These are phyloP conservation scores for Hansenula sp. DNA, from an alignment of 1,139 yeast genomes.

Conservation along the genomic window DNA sequence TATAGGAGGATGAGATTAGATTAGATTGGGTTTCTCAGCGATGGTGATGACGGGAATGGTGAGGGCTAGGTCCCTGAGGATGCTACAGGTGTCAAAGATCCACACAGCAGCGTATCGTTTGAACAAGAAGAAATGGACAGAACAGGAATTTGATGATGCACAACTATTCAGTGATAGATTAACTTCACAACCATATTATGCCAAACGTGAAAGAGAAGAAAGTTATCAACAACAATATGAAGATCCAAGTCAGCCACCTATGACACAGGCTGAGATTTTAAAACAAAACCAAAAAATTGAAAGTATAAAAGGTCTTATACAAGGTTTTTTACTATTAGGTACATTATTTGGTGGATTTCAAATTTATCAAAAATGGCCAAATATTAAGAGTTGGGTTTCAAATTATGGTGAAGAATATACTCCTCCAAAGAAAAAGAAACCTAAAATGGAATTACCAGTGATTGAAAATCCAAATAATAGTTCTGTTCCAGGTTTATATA, in stretches of 20 bases:
- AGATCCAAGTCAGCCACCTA: conserved; percentile 4
- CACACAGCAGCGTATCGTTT: background rate
- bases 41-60: background rate
- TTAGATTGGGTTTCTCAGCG: no score
- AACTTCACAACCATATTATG: conserved; percentile 18
- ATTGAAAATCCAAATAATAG: conserved; percentile 28
- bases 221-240: conserved; percentile 11
- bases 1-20: no score
- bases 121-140: background rate
- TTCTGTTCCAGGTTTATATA: conserved; percentile 45
- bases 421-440: conserved; percentile 13
- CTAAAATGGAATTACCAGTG: conserved; percentile 20
- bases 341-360: conserved; percentile 1
- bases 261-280: background rate
- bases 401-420: background rate
- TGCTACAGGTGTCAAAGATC: background rate
- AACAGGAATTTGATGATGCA: conserved; percentile 26
- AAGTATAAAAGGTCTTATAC: conserved; percentile 1
- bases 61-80: background rate
- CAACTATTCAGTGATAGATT: conserved; percentile 22
- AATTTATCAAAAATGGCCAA: conserved; percentile 2
- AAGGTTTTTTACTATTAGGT: background rate
- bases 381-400: conserved; percentile 2
- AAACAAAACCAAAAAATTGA: conserved; percentile 1
- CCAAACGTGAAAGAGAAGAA: conserved; percentile 18